Base-by-base conservation (phyloP, 192 early-diverging fungal species). In the Geranomyces variabilis region DNA sequence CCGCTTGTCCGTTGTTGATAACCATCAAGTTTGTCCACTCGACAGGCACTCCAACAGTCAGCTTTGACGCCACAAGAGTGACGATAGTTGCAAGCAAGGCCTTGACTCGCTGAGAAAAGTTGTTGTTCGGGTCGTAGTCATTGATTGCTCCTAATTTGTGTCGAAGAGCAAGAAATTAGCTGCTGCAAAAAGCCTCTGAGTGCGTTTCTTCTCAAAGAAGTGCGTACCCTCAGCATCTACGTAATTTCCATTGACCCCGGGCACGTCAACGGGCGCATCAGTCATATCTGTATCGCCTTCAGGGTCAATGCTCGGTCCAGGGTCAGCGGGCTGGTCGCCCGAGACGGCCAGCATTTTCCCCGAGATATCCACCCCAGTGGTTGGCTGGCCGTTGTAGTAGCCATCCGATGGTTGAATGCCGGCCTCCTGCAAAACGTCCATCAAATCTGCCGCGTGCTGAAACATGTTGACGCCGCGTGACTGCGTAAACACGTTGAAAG, bases 11-110 rank as follows among this genome's bases (percentile, higher is more conserved):
- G 4, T 33, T 31, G n/a, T 36, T 63, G 29, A 63, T 31, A 13
- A 63, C 61, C n/a, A 36, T 22, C 61, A 63, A 43, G 24, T 36
- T 63, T 21, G 41, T 33, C 61, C 61, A 63, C 61, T 63, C 33
- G 14, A 33, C 24, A 9, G 51, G 51, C 15, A 55, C 51, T 63
- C 61, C 41, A 21, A 8, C 21, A 30, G 61, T 63, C 8, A 31
- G 30, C 30, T 63, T 2, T 30, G 31, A 36, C 61, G 51, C 51
- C 51, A n/a, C 19, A 14, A n/a, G 51, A 7, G 51, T 8, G 14
- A 41, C 36, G 36, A 41, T 41, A 41, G 36, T 41, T 10, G 36
- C 36, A 41, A 41, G 36, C 36, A 41, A 41, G 10, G 36, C 36
- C 36, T 41, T 41, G 3, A 41, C 36, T 41, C 36, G 36, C 36